Base-by-base conservation (phyloP, 1,284 basidiomycete genomes). In the Pseudozyma pruni region DNA sequence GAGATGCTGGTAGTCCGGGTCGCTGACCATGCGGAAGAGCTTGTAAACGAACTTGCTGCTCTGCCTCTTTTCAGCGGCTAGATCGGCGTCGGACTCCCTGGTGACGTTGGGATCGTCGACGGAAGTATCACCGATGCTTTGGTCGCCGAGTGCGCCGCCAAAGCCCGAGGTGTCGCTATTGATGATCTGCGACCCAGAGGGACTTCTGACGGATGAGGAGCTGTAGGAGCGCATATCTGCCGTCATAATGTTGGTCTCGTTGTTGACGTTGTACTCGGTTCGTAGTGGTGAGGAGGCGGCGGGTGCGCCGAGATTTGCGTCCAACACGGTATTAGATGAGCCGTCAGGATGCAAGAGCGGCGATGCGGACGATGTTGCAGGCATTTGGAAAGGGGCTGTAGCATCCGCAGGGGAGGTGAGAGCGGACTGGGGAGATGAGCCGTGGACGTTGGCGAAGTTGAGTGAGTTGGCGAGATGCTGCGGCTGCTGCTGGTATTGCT, bases 31-130 rank as follows among this genome's bases (percentile, higher is more conserved):
- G 38, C 66, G 59, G 55, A 73, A 75, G 42, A 78, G 66, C 58
- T 78, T 78, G 63, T 75, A 68, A 41, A 78, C 76, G 23, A 78
- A 78, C 32, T 72, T 75, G 52, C 55, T 73, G 53, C 59, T 60
- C 61, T 76, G 64, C 17, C 64, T 46, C 52, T 75, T 72, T 42
- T 71, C 70, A 13, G 66, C 69, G 9, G 66, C 71, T 8, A 69
- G 44, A 14, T 74, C 71, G 11, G 61, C 71, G 10, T 67, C 64
- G 35, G 62, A 66, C 39, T 72, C 62, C 39, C 51, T 48, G 17
- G 56, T 52, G 33, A 59, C 45, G 39, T 60, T 66, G 42, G 62
- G 39, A 7, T 72, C 68, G 23, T 72, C 68, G 37, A 66, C 45
- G 2, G 68, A 72, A 7, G 45, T 44, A 27, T 66, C 61, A 4